phyloP scores from a whole-genome alignment of 495 filamentous ascomycete genomes.

The Tuber magnatum region DNA sequence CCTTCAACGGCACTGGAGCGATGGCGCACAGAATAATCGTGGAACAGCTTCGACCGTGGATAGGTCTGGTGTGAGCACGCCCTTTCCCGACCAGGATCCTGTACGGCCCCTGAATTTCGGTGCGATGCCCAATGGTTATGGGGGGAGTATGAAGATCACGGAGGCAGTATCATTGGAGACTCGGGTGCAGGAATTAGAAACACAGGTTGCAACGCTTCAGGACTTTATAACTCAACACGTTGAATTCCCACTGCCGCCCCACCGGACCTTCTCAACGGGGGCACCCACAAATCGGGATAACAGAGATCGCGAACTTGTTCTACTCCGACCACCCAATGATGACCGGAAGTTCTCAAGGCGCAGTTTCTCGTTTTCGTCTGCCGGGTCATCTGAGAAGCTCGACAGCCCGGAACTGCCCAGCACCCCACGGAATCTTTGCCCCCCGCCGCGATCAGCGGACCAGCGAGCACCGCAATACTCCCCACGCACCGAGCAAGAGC shows the following conservation, averaged over 20 bases:
- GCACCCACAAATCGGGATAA: conserved; percentile 27
- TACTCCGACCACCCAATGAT: neutral
- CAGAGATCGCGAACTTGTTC: neutral
- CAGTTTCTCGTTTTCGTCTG: conserved; percentile 29
- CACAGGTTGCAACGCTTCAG: conserved; percentile 29
- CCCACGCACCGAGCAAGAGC: conserved; percentile 23
- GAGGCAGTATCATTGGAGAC: conserved; percentile 39
- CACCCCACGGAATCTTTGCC: conserved; percentile 28
- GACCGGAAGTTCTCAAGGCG: conserved; percentile 21
- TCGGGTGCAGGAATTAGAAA: conserved; percentile 35
- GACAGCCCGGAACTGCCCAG: conserved; percentile 31
- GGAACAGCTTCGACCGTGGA: conserved; percentile 20
- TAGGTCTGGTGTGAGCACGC: neutral
- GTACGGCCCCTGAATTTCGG: conserved; percentile 34
- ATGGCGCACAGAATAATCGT: conserved; percentile 32
- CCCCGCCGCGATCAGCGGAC: conserved; percentile 29
- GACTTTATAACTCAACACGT: conserved; percentile 28
- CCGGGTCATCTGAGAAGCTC: conserved; percentile 32
- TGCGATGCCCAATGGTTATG: conserved; percentile 34
- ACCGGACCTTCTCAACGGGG: conserved; percentile 27
- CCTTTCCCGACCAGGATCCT: conserved; percentile 16
- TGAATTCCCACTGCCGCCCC: neutral
- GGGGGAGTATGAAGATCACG: conserved; percentile 40
- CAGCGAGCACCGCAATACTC: conserved; percentile 21
- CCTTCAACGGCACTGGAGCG: conserved; percentile 38